Conservation (phyloP, 345 rosid genomes). For the Zanthoxylum bungeanum region DNA sequence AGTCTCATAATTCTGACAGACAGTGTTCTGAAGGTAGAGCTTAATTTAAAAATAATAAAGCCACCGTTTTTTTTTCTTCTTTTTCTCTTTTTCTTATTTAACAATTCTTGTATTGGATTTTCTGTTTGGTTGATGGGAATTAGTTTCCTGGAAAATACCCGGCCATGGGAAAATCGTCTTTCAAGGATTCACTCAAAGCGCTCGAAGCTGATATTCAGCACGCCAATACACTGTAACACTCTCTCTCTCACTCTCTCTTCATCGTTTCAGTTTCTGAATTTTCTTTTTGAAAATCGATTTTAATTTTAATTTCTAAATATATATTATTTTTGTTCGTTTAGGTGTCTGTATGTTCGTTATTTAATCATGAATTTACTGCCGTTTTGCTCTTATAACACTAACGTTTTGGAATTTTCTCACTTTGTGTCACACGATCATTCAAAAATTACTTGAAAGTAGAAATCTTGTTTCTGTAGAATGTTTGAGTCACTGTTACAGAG, state of each 20-base stretch:
- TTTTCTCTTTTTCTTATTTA: too few relatives aligned
- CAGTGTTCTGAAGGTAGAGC: constrained; percentile 3
- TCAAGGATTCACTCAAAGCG: constrained; percentile 89
- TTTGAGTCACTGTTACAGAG: neutral
- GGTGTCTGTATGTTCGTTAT: neutral
- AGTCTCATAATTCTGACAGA: constrained; percentile 15
- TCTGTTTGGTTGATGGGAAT: constrained; percentile 50
- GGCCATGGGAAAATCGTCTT: constrained; percentile 69
- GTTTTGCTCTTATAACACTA: neutral
- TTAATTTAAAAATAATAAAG: constrained; percentile 9
- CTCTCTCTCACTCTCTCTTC: neutral
- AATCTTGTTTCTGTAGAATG: too few relatives aligned
- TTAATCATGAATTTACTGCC: too few relatives aligned
- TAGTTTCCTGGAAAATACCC: constrained; percentile 26
- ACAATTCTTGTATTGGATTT: neutral
- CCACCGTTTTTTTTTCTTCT: neutral
- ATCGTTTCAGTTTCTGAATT: neutral
- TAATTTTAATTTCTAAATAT: neutral
- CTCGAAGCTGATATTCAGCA: constrained; percentile 90
- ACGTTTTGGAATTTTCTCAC: neutral
- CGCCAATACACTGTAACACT: constrained; percentile 74
- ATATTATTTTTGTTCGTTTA: neutral
- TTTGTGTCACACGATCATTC: neutral
- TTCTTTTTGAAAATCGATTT: neutral
- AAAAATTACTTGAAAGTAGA: neutral